Evolutionary conservation across 106 monocot species (phyloP).

Genomic region (Cymbidium sinense): DNA sequence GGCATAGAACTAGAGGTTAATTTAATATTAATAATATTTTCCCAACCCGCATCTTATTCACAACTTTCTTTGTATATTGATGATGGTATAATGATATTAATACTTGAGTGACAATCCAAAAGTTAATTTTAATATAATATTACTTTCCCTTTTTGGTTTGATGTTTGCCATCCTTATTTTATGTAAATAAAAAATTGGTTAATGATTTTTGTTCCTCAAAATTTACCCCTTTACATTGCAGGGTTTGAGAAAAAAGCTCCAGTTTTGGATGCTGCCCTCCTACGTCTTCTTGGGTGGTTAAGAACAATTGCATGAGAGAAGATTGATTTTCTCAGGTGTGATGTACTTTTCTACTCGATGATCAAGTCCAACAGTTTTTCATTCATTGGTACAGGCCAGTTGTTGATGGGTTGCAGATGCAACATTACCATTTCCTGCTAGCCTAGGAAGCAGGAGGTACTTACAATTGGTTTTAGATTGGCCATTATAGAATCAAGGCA

Average conservation of each 20-base stretch:
- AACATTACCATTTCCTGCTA: neutral
- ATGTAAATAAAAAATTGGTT: neutral
- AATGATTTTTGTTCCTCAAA: neutral
- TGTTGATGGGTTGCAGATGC: neutral
- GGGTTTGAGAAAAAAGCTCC: constrained; percentile 74
- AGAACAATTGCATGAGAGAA: constrained; percentile 47
- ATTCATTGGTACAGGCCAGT: neutral
- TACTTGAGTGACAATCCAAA: neutral
- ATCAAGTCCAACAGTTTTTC: neutral
- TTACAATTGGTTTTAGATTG: neutral
- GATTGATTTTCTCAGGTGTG: neutral
- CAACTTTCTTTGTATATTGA: neutral
- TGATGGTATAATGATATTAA: neutral
- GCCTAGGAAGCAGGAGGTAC: neutral
- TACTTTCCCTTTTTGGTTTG: neutral
- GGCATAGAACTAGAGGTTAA: no score
- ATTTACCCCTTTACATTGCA: constrained; percentile 19
- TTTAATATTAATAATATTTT: neutral
- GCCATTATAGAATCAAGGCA: neutral
- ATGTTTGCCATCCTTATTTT: neutral
- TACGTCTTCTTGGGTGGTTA: constrained; percentile 70
- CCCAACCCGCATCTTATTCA: neutral
- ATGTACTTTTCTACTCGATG: neutral
- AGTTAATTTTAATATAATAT: neutral
- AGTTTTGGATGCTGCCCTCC: constrained; percentile 66